Evolutionary conservation across 106 monocot species (phyloP).

Genomic region (Alisma plantagoaquatica): DNA sequence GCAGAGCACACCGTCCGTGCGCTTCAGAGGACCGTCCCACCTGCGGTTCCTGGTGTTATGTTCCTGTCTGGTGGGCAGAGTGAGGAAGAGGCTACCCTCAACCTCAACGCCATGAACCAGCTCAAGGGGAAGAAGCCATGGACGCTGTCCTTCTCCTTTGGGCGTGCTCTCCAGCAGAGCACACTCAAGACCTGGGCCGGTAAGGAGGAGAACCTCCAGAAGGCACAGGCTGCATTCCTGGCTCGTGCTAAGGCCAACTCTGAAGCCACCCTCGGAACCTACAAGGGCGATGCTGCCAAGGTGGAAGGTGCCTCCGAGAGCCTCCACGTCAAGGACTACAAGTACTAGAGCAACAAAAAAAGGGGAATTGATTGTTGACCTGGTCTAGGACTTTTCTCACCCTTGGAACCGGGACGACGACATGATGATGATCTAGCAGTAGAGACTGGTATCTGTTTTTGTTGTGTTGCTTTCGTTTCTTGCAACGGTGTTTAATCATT

Average conservation of each 20-base stretch:
- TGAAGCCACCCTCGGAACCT: conserved; percentile 11
- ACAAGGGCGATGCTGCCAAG: conserved; percentile 2
- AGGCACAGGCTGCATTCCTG: conserved; percentile 12
- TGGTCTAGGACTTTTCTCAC: too few species aligned
- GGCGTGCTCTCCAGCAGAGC: conserved; percentile 15
- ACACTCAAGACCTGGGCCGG: conserved; percentile 15
- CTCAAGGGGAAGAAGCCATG: conserved; percentile 19
- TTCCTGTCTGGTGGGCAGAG: conserved; percentile 17
- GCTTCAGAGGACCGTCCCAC: conserved; percentile 13
- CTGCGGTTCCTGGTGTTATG: conserved; percentile 9
- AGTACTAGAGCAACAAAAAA: too few species aligned
- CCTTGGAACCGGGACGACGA: too few species aligned
- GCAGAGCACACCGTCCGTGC: conserved; percentile 14
- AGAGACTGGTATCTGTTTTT: too few species aligned
- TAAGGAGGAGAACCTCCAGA: conserved; percentile 9
- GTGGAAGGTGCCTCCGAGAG: conserved; percentile 9
- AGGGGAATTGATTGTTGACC: too few species aligned
- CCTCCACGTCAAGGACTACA: conserved; percentile 21
- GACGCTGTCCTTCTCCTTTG: conserved; percentile 16
- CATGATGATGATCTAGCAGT: too few species aligned
- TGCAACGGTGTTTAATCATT: too few species aligned
- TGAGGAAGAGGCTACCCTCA: conserved; percentile 13
- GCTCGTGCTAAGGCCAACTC: conserved; percentile 15
- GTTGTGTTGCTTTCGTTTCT: too few species aligned
- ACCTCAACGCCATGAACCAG: conserved; percentile 18